Evolutionary conservation across 129 eudicot genomes (phyloP).

Genomic region (Deinandra increscens): DNA sequence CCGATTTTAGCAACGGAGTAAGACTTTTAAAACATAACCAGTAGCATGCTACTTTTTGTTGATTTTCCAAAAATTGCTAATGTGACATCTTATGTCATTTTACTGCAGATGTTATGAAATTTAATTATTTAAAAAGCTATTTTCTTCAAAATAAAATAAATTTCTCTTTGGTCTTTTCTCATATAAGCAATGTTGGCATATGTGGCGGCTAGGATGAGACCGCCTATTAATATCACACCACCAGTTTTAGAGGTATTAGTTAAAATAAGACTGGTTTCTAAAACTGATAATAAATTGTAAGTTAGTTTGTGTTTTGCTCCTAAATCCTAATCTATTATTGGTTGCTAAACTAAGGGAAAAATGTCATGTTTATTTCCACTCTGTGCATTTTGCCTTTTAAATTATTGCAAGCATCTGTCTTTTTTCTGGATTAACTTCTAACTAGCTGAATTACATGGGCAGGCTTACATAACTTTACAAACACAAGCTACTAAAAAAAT

Average conservation of each 20-base stretch:
- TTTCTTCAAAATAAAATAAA: background rate
- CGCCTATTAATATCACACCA: background rate
- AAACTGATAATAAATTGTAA: background rate
- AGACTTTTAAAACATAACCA: background rate
- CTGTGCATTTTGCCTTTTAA: background rate
- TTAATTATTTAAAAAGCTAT: background rate
- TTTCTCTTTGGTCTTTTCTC: background rate
- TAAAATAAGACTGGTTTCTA: background rate
- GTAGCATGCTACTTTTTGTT: background rate
- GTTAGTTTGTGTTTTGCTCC: background rate
- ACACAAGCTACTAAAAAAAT: slow-evolving; percentile 57
- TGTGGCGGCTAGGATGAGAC: background rate
- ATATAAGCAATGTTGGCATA: background rate
- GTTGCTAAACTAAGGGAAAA: background rate
- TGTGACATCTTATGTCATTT: background rate
- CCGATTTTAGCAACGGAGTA: background rate
- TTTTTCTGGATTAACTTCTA: slow-evolving; percentile 14
- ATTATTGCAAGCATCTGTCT: background rate
- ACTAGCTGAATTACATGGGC: slow-evolving; percentile 32
- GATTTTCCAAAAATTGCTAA: background rate
- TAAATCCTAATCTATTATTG: background rate
- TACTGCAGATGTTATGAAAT: background rate
- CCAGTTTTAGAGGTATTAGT: background rate
- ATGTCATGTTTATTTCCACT: background rate
- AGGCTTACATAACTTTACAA: slow-evolving; percentile 75